phyloP scores from a whole-genome alignment of 2,329 filamentous ascomycete species.

The Sporothrix brasiliensis region DNA sequence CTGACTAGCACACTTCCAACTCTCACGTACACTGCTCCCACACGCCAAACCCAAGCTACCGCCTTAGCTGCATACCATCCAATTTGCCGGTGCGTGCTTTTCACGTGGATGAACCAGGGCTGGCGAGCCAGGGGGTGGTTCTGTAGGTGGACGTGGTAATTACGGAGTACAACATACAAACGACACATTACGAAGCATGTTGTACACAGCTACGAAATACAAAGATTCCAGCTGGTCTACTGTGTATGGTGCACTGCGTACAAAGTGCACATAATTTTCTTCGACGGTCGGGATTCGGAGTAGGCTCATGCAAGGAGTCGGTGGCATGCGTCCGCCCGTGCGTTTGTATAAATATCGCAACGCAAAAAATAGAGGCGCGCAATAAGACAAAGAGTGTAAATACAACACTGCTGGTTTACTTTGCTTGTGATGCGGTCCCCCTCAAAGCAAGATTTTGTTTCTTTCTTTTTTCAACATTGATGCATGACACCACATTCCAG shows the following conservation, averaged over 20 bases:
- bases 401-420: neutral
- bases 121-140: neutral
- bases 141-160: too few relatives aligned
- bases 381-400: neutral
- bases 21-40: neutral
- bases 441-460: neutral
- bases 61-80: constrained; percentile 23
- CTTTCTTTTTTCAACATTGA: neutral
- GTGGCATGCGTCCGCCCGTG: too few relatives aligned
- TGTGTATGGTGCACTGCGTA: too few relatives aligned
- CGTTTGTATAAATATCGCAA: neutral
- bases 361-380: too few relatives aligned
- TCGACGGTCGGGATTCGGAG: too few relatives aligned
- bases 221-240: too few relatives aligned
- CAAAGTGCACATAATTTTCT: neutral
- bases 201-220: too few relatives aligned
- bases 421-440: neutral
- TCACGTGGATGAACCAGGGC: constrained; percentile 18
- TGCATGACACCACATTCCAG: constrained; percentile 16
- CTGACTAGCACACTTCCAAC: too few relatives aligned
- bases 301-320: too few relatives aligned
- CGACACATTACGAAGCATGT: too few relatives aligned
- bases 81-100: constrained; percentile 23
- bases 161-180: too few relatives aligned
- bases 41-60: constrained; percentile 2